Percentiles rank a stretch among this genome's conserved stretches.
phyloP scores from a whole-genome alignment of 768 basidiomycete species.

The Holtermanniella nyarrowii region DNA sequence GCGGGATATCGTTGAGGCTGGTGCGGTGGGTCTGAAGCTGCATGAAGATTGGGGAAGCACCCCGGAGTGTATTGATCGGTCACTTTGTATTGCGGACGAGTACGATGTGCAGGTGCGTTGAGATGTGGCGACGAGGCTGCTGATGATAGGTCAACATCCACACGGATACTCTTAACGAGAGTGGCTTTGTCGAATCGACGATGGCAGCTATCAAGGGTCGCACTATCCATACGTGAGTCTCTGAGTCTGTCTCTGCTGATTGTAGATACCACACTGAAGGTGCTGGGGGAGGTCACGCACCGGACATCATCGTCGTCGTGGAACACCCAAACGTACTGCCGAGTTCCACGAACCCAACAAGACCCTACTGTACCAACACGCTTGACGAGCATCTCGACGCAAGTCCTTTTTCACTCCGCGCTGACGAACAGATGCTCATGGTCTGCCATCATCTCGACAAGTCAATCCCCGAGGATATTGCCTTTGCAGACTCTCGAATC shows the following conservation, averaged over 20 bases:
- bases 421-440: slow-evolving; percentile 76
- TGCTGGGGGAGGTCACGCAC: slow-evolving; percentile 92
- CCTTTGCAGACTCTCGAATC: slow-evolving; percentile 94
- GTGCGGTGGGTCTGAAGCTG: slow-evolving; percentile 80
- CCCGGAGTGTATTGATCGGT: slow-evolving; percentile 65
- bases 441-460: slow-evolving; percentile 96
- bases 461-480: slow-evolving; percentile 82
- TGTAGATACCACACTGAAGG: slow-evolving; percentile 80
- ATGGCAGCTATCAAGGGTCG: slow-evolving; percentile 79
- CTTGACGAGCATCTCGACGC: slow-evolving; percentile 96
- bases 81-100: slow-evolving; percentile 70
- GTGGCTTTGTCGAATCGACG: slow-evolving; percentile 91
- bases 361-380: slow-evolving; percentile 83
- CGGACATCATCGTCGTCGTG: slow-evolving; percentile 96
- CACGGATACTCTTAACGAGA: slow-evolving; percentile 94
- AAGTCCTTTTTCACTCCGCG: slow-evolving; percentile 27
- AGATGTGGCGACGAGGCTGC: not conserved
- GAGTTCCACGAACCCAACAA: slow-evolving; percentile 91
- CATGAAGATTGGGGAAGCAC: slow-evolving; percentile 98
- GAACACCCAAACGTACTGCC: slow-evolving; percentile 81
- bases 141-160: slow-evolving; percentile 70
- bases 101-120: slow-evolving; percentile 78
- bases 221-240: slow-evolving; percentile 68
- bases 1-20: slow-evolving; percentile 70
- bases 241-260: slow-evolving; percentile 1